Percentiles rank a stretch among this genome's conserved stretches.
Conservation (phyloP, 768 basidiomycete genomes). For the Kwoniella sp. region DNA sequence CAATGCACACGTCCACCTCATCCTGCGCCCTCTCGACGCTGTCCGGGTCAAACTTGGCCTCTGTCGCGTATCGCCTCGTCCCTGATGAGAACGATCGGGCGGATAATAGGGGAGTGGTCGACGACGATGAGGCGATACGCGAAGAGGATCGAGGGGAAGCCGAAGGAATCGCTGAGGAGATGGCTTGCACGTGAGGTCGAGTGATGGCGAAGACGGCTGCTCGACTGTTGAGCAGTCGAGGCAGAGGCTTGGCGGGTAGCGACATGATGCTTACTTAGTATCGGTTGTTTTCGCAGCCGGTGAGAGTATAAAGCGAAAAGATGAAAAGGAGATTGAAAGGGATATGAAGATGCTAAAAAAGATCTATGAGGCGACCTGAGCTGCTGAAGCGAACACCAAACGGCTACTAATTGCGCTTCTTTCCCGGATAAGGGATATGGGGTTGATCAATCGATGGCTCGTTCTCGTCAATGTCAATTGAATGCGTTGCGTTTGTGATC, state of each 20-base stretch:
- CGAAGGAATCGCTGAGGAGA: neutral
- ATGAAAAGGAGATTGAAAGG: neutral
- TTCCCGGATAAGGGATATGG: no score
- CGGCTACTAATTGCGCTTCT: no score
- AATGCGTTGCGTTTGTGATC: no score
- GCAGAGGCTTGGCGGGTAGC: conserved; percentile 15
- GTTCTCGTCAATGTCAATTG: no score
- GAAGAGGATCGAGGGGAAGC: neutral
- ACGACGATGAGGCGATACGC: neutral
- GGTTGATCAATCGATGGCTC: no score
- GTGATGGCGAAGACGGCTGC: conserved; percentile 23
- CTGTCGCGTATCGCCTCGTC: conserved; percentile 37
- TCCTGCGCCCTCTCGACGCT: conserved; percentile 82
- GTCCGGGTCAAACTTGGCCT: conserved; percentile 60
- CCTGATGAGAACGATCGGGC: conserved; percentile 14
- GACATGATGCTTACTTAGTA: conserved; percentile 20
- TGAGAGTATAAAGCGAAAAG: neutral
- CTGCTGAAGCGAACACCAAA: no score
- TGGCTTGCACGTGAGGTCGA: conserved; percentile 10
- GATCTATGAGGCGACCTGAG: no score
- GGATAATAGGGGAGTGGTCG: neutral
- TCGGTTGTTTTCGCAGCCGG: neutral
- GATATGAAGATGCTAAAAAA: no score
- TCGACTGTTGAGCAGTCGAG: conserved; percentile 12
- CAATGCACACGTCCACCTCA: conserved; percentile 94